Base-by-base conservation (phyloP, 2,329 filamentous ascomycete species). In the Stachybotrys chartarum region DNA sequence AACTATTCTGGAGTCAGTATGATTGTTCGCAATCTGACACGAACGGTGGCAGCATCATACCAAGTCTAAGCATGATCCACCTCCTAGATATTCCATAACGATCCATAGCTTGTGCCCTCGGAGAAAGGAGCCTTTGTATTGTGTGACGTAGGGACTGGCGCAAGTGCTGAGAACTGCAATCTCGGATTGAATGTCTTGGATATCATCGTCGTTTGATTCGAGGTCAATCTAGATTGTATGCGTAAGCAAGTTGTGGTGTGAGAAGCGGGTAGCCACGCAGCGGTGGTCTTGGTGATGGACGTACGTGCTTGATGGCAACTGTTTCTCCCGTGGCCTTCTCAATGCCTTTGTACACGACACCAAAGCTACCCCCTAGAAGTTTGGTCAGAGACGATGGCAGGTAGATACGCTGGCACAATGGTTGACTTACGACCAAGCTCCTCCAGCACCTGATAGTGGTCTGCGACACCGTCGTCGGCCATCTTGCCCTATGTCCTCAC, bases 21-120 rank as follows among this genome's bases (percentile, higher is more conserved):
- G 49, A 48, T n/a, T 39, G 8, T 35, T 51, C 68, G 76, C 63
- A 74, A 72, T 58, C 55, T 18, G 18, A 64, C 53, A 55, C 30
- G 6, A 7, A 35, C 35, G 51, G 7, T 47, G 3, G 10, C 18
- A 30, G 7, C 51, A 47, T 39, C 78, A 65, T 82, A 96, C 90
- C 78, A 99, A 72, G 70, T 99, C 94, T 61, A 97, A 80, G 70
- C 94, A 97, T 17, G 94, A 97, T 46, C 94, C 94, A 60, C 94
- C 94, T 6, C 94, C 94, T 11, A 99, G 78, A 68, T 88, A 99
- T 72, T 99, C 94, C 94, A 99, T 99, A 56, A 97, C 91, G 68
- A 99, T 99, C 94, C 94, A 99, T 78, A 99, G 77, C 75, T 97
- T 99, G 70, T 92, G 89, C 30, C 94, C 94, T 63, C 90, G 85